phyloP scores from a whole-genome alignment of 495 filamentous ascomycete species.

The Trichoderma asperelloides region DNA sequence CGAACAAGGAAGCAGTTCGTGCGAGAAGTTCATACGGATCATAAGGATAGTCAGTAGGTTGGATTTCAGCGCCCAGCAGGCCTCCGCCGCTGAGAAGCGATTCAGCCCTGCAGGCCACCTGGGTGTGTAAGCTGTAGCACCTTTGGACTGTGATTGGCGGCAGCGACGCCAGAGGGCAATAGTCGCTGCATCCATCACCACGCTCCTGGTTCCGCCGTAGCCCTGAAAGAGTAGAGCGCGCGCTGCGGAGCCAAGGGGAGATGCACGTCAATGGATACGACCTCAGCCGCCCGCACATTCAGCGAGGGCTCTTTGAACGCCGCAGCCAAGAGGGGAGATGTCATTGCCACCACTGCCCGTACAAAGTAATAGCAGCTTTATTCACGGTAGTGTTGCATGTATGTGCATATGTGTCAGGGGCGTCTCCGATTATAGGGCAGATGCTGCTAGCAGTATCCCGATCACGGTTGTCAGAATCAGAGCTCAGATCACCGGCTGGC shows the following conservation, averaged over 20 bases:
- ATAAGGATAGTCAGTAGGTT: not conserved
- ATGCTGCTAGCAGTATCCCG: not conserved
- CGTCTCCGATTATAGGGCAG: too few relatives aligned
- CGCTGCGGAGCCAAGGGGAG: not conserved
- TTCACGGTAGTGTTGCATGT: too few relatives aligned
- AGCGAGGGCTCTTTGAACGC: not conserved
- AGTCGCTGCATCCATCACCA: not conserved
- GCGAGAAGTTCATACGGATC: not conserved
- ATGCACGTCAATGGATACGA: not conserved
- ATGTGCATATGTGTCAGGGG: too few relatives aligned
- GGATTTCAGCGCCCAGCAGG: not conserved
- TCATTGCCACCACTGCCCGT: too few relatives aligned
- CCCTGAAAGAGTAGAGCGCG: not conserved
- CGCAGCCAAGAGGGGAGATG: too few relatives aligned
- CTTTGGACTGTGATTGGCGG: not conserved
- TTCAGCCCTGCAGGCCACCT: not conserved
- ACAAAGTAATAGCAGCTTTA: too few relatives aligned
- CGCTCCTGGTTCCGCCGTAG: not conserved
- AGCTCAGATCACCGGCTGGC: constrained; percentile 1
- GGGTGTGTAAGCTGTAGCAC: not conserved
- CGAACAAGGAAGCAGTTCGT: not conserved
- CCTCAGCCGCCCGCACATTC: not conserved
- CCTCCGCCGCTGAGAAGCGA: not conserved
- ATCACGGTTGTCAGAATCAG: not conserved
- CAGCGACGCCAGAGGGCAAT: not conserved